Evolutionary conservation across 306 rosid genomes (phyloP).

Genomic region (Urtica urens): DNA sequence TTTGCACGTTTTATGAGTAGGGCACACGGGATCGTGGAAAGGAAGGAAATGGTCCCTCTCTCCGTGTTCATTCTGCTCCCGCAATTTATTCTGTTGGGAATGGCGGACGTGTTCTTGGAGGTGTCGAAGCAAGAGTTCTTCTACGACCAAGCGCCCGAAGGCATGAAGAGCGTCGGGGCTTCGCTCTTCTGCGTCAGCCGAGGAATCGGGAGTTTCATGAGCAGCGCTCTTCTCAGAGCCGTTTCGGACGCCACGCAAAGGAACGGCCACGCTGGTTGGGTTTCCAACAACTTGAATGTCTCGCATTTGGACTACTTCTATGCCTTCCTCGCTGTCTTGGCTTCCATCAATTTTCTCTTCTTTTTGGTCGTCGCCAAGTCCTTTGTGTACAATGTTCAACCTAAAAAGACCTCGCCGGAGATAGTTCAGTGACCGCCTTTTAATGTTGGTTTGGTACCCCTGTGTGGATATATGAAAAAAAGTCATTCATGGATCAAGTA

Average conservation of each 20-base stretch:
- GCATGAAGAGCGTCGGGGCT: slow-evolving; percentile 71
- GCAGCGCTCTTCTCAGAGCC: slow-evolving; percentile 39
- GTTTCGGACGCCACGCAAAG: slow-evolving; percentile 45
- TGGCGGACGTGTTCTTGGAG: slow-evolving; percentile 57
- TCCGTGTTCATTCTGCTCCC: slow-evolving; percentile 66
- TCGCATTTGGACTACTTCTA: slow-evolving; percentile 56
- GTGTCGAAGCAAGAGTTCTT: slow-evolving; percentile 66
- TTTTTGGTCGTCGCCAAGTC: slow-evolving; percentile 45
- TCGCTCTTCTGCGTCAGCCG: slow-evolving; percentile 39
- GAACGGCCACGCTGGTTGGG: slow-evolving; percentile 48
- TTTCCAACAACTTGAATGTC: slow-evolving; percentile 47
- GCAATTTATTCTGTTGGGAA: slow-evolving; percentile 53
- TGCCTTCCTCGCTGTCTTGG: slow-evolving; percentile 40
- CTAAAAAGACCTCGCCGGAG: background rate
- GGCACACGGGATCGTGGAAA: slow-evolving; percentile 21
- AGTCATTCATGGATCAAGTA: too few relatives aligned
- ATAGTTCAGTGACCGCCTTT: too few relatives aligned
- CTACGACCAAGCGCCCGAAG: slow-evolving; percentile 75
- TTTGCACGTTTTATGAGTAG: too few relatives aligned
- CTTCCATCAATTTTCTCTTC: slow-evolving; percentile 40
- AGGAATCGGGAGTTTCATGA: slow-evolving; percentile 50
- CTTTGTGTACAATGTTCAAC: slow-evolving; percentile 37
- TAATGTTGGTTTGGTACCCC: too few relatives aligned
- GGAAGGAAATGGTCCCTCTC: slow-evolving; percentile 38
- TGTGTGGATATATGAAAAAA: too few relatives aligned